phyloP scores from a whole-genome alignment of 2,329 filamentous ascomycete genomes.

The Geosmithia flava region DNA sequence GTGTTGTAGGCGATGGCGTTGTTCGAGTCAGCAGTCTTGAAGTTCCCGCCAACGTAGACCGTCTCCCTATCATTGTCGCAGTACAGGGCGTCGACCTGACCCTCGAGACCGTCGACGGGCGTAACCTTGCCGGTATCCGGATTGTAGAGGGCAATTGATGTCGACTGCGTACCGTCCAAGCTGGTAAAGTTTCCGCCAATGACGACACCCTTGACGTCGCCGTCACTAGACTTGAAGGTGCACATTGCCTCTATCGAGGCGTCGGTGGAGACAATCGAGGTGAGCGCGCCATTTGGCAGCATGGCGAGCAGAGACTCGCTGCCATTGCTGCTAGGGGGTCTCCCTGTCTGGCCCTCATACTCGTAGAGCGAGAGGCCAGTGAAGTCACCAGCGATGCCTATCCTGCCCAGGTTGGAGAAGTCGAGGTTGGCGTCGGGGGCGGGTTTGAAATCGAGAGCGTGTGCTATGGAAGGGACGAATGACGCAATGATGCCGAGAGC shows the following conservation, averaged over 20 bases:
- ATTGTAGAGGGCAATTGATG: conserved; percentile 72
- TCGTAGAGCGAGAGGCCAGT: conserved; percentile 83
- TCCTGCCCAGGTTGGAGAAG: conserved; percentile 63
- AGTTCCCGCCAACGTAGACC: conserved; percentile 88
- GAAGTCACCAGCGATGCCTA: conserved; percentile 83
- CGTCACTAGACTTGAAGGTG: conserved; percentile 54
- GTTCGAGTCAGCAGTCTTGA: conserved; percentile 66
- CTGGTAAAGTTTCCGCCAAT: conserved; percentile 95
- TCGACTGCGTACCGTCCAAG: conserved; percentile 62
- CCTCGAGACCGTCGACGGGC: conserved; percentile 68
- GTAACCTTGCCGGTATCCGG: conserved; percentile 57
- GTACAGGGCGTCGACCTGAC: conserved; percentile 68
- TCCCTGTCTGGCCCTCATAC: conserved; percentile 67
- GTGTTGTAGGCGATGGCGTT: conserved; percentile 79
- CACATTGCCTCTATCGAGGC: conserved; percentile 86
- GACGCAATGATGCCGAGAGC: background rate
- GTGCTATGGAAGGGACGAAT: conserved; percentile 17
- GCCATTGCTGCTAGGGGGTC: conserved; percentile 57
- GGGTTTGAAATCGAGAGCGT: conserved; percentile 45
- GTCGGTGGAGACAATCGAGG: conserved; percentile 63
- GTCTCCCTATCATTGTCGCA: conserved; percentile 67
- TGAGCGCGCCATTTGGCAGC: conserved; percentile 76
- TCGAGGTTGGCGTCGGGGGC: conserved; percentile 64
- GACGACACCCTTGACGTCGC: conserved; percentile 59
- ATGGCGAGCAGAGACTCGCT: conserved; percentile 69